Conservation (phyloP, 805 yeast species). For the Kodamaea laetipori region DNA sequence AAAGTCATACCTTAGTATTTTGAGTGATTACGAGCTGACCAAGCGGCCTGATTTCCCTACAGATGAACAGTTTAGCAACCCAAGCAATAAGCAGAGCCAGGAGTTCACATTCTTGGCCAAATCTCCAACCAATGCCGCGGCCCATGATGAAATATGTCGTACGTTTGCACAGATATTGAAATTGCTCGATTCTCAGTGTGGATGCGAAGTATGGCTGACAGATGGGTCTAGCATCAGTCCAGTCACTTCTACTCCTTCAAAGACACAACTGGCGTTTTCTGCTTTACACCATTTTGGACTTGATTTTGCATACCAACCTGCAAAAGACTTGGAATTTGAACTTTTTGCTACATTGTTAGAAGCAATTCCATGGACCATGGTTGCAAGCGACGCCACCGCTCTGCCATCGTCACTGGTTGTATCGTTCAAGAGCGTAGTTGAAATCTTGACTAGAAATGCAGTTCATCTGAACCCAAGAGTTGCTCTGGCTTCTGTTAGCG, state of each 20-base stretch:
- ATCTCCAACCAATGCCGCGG: slow-evolving; percentile 47
- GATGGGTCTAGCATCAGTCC: slow-evolving; percentile 15
- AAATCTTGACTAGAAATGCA: slow-evolving; percentile 73
- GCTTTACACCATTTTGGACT: slow-evolving; percentile 39
- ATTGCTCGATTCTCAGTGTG: slow-evolving; percentile 58
- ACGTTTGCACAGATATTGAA: slow-evolving; percentile 56
- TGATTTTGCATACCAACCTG: slow-evolving; percentile 35
- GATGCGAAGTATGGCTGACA: slow-evolving; percentile 40
- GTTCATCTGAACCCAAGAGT: slow-evolving; percentile 67
- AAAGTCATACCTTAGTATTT: slow-evolving; percentile 68
- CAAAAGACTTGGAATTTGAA: slow-evolving; percentile 50
- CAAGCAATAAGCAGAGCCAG: slow-evolving; percentile 15
- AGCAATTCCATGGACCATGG: slow-evolving; percentile 65
- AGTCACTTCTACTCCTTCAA: slow-evolving; percentile 19
- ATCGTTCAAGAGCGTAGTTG: slow-evolving; percentile 66
- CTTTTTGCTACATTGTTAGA: slow-evolving; percentile 71
- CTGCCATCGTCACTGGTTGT: slow-evolving; percentile 24
- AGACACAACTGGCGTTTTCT: slow-evolving; percentile 33
- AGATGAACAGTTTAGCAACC: slow-evolving; percentile 38
- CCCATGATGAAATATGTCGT: slow-evolving; percentile 72
- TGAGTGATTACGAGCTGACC: slow-evolving; percentile 58
- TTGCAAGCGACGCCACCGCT: slow-evolving; percentile 7
- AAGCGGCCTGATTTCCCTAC: slow-evolving; percentile 76
- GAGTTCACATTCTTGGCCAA: slow-evolving; percentile 46
- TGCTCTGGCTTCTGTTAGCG: slow-evolving; percentile 60